phyloP scores from a whole-genome alignment of 768 basidiomycete species.

The Lentinula lateritia region DNA sequence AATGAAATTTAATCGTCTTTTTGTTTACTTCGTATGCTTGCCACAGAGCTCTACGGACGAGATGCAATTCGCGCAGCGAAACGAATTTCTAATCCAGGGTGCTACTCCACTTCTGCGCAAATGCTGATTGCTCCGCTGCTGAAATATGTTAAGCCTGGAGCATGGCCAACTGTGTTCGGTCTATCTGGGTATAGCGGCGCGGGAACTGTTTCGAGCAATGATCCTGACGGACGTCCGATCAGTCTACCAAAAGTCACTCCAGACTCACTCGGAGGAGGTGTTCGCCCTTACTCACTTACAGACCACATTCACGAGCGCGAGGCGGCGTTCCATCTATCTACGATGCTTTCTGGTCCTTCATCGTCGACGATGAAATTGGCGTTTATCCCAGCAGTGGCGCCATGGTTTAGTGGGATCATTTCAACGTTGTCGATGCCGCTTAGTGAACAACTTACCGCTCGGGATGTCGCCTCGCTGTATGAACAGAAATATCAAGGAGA shows the following conservation, averaged over 20 bases:
- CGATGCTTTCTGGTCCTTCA: constrained; percentile 35
- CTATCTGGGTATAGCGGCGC: constrained; percentile 95
- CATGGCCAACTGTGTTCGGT: constrained; percentile 83
- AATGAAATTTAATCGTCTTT: constrained; percentile 15
- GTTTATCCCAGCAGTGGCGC: constrained; percentile 82
- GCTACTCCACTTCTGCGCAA: constrained; percentile 92
- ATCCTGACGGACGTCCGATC: constrained; percentile 61
- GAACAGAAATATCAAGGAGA: constrained; percentile 74
- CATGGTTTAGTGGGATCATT: constrained; percentile 97
- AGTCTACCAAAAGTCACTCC: constrained; percentile 80
- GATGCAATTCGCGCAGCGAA: constrained; percentile 60
- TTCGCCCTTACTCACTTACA: constrained; percentile 86
- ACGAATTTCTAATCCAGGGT: constrained; percentile 95
- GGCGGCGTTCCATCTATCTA: constrained; percentile 77
- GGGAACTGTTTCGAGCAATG: constrained; percentile 73
- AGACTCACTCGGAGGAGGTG: constrained; percentile 65
- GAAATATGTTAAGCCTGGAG: constrained; percentile 52
- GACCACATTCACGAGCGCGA: constrained; percentile 99
- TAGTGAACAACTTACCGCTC: constrained; percentile 56
- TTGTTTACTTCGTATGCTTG: constrained; percentile 10
- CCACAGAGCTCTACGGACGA: constrained; percentile 83
- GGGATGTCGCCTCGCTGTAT: constrained; percentile 68
- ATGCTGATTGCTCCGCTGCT: constrained; percentile 88
- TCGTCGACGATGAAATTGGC: constrained; percentile 50
- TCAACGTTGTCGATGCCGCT: constrained; percentile 84